Evolutionary conservation across 2,329 filamentous ascomycete genomes (phyloP).

Genomic region (Sclerotinia glacialis): DNA sequence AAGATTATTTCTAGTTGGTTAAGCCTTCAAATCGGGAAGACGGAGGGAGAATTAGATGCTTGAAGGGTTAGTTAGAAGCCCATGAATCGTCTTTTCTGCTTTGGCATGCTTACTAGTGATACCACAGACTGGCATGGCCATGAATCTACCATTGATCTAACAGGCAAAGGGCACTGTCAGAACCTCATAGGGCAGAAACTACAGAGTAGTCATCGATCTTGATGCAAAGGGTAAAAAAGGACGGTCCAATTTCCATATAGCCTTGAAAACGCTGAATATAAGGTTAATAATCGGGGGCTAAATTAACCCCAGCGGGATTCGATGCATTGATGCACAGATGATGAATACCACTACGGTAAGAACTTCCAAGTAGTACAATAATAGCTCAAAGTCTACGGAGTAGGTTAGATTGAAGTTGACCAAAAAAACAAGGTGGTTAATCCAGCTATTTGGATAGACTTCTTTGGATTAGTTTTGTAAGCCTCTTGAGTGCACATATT

Average conservation of each 20-base stretch:
- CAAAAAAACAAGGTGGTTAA: not conserved
- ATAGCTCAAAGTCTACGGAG: not conserved
- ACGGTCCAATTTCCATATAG: not conserved
- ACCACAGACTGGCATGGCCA: not conserved
- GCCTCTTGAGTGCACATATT: not conserved
- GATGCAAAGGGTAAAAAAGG: not conserved
- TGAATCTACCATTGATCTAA: not conserved
- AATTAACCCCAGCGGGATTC: not conserved
- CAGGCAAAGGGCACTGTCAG: not conserved
- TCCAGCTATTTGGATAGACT: not conserved
- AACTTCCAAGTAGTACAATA: not conserved
- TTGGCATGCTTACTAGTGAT: not conserved
- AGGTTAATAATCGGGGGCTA: not conserved
- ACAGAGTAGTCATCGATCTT: too few species aligned
- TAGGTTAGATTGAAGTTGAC: not conserved
- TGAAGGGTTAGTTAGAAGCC: too few species aligned
- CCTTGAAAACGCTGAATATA: not conserved
- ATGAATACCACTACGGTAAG: not conserved
- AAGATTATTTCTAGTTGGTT: not conserved
- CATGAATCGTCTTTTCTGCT: not conserved
- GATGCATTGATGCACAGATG: not conserved
- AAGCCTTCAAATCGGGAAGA: not conserved
- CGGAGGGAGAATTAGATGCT: not conserved
- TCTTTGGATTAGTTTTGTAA: not conserved
- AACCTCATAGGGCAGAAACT: not conserved